Base-by-base conservation (phyloP, 2,329 filamentous ascomycete genomes). In the Calonectria pteridis region DNA sequence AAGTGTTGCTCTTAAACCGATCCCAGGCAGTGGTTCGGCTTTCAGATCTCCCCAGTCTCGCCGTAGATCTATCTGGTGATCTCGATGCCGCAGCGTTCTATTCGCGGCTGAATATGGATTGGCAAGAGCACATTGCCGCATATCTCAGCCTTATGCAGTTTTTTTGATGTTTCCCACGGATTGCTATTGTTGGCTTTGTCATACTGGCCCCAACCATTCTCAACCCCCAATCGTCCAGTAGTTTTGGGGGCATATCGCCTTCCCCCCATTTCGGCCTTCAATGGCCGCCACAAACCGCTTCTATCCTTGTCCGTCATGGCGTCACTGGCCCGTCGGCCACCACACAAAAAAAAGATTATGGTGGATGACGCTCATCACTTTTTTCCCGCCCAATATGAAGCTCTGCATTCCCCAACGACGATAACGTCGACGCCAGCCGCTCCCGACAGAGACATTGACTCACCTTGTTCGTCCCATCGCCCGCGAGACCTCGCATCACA, bases 271-370 rank as follows among this genome's bases (percentile, higher is more conserved):
- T 53, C 59, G 49, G 67, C 67, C 14, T 50, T 67, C 53, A 71
- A 46, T 40, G 71, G 71, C 78, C 78, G 78, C 31, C 35, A 49
- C 72, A 75, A 80, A 71, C 78, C 78, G 76, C 55, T 40, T 20
- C 49, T 40, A 40, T 50, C 40, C 70, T 46, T 65, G 49, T 40
- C 66, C 64, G 31, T 58, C 59, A 77, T 77, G 76, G 51, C 76
- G 75, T 77, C 76, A 77, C 76, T 40, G 69, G 37, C 65, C 50
- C 59, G 71, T 74, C 31, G 64, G 46, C 62, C 16, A 67, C 58
- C 59, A 69, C 71, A 31, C 18, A 40, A 18, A 20, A 58, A 58
- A 62, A 62, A 74, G 51, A 71, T 71, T 69, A 69, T 46, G 63
- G 67, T 59, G 64, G 62, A 40, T 71, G 71, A 75, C 64, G 55